Evolutionary conservation across 1,284 basidiomycete genomes (phyloP).

Genomic region (Ustilago trichophora): DNA sequence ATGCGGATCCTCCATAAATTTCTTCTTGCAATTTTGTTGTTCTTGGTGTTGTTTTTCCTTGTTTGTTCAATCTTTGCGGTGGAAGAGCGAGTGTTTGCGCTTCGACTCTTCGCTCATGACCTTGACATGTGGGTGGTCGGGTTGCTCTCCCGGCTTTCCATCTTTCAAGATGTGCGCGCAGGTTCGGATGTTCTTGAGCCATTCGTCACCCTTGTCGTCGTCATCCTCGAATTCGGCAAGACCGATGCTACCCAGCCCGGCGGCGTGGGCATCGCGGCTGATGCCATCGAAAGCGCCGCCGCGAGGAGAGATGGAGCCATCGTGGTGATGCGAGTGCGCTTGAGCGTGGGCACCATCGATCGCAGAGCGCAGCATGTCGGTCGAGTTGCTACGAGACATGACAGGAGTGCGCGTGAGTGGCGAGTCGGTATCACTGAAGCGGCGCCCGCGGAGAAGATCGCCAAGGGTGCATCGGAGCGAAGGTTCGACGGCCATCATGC

Average conservation of each 20-base stretch:
- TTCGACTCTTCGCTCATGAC: conserved; percentile 56
- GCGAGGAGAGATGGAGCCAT: conserved; percentile 26
- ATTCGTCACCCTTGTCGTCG: conserved; percentile 67
- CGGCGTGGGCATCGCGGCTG: conserved; percentile 39
- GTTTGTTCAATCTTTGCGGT: conserved; percentile 48
- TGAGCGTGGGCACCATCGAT: conserved; percentile 33
- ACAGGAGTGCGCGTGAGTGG: conserved; percentile 58
- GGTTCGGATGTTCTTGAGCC: conserved; percentile 66
- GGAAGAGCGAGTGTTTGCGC: conserved; percentile 58
- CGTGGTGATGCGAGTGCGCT: conserved; percentile 9
- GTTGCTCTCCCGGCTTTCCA: conserved; percentile 47
- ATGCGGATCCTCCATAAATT: neutral
- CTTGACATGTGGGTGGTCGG: conserved; percentile 63
- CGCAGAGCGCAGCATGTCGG: conserved; percentile 45
- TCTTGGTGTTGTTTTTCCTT: too few species aligned
- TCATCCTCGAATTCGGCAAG: conserved; percentile 63
- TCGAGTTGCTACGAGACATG: conserved; percentile 55
- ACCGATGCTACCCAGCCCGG: conserved; percentile 39
- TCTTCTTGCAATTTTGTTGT: too few species aligned
- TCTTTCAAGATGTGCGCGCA: conserved; percentile 59
- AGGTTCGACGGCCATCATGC: conserved; percentile 94
- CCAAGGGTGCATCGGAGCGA: conserved; percentile 87
- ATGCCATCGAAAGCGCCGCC: conserved; percentile 21
- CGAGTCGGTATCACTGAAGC: conserved; percentile 57
- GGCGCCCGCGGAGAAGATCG: conserved; percentile 81